These are phyloP conservation scores for Groenewaldozyma salmanticensis DNA, from an alignment of 805 yeast species.

Conservation along the genomic window DNA sequence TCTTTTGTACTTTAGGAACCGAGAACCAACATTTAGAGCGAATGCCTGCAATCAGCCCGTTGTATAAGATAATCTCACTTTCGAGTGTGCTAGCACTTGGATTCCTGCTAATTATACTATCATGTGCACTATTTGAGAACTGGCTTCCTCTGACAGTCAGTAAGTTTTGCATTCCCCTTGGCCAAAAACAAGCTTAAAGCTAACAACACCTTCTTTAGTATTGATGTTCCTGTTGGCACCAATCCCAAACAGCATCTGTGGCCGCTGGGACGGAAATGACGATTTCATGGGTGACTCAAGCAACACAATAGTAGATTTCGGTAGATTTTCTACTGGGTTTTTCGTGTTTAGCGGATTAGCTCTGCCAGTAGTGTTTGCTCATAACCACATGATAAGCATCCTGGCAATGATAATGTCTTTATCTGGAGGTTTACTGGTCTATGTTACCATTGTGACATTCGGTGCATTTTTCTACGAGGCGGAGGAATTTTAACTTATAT, in stretches of 20 bases:
- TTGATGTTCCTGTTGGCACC: slow-evolving; percentile 63
- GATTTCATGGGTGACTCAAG: slow-evolving; percentile 58
- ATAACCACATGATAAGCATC: slow-evolving; percentile 58
- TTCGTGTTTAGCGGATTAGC: slow-evolving; percentile 66
- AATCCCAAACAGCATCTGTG: slow-evolving; percentile 54
- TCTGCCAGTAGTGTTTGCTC: slow-evolving; percentile 68
- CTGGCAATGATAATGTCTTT: slow-evolving; percentile 71
- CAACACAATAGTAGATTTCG: slow-evolving; percentile 57
- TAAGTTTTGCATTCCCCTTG: slow-evolving; percentile 22
- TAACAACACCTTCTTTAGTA: slow-evolving; percentile 22
- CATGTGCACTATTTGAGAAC: slow-evolving; percentile 80
- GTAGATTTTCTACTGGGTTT: slow-evolving; percentile 69
- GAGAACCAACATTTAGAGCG: background rate
- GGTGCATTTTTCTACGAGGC: slow-evolving; percentile 62
- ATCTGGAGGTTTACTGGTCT: slow-evolving; percentile 75
- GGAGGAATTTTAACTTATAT: slow-evolving; percentile 29
- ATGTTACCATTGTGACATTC: slow-evolving; percentile 74
- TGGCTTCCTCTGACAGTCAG: slow-evolving; percentile 82
- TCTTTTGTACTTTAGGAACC: no score
- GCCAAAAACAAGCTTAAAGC: background rate
- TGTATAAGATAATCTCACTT: slow-evolving; percentile 68
- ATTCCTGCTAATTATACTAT: slow-evolving; percentile 74
- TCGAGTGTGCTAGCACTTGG: slow-evolving; percentile 80
- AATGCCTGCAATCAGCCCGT: slow-evolving; percentile 39
- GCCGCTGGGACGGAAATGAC: slow-evolving; percentile 35